Conservation (phyloP, 169 alveolate genomes). For the Fabrea salina region DNA sequence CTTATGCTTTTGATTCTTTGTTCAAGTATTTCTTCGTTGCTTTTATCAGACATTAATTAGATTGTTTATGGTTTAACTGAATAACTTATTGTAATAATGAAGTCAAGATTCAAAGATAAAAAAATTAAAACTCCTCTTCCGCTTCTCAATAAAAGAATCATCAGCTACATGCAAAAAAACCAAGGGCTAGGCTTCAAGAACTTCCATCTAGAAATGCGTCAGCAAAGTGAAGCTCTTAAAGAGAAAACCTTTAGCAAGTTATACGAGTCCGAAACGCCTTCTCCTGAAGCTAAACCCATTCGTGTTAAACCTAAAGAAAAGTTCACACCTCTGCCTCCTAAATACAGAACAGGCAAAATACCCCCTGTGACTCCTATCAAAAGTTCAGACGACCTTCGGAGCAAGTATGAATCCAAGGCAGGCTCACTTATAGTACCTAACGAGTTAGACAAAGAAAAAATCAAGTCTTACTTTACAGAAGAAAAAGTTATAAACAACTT, state of each 20-base stretch:
- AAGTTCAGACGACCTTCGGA: background rate
- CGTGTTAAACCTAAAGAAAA: background rate
- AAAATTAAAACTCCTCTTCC: slow-evolving; percentile 12
- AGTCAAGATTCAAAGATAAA: too few species aligned
- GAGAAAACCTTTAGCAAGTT: background rate
- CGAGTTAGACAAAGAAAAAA: background rate
- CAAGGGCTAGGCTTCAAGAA: background rate
- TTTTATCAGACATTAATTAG: too few species aligned
- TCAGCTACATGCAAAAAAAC: background rate
- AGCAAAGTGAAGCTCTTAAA: background rate
- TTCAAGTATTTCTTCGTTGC: too few species aligned
- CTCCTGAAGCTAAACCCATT: background rate
- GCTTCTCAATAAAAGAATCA: background rate
- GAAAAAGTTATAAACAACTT: background rate
- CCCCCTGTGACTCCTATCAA: background rate
- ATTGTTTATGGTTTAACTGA: too few species aligned
- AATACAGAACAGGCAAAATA: background rate
- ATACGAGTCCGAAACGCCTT: background rate
- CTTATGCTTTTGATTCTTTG: too few species aligned
- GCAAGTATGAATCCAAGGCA: background rate
- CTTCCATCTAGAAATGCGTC: background rate
- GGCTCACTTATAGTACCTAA: slow-evolving; percentile 2
- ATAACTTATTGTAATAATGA: too few species aligned
- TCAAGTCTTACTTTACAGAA: background rate
- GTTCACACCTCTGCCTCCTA: background rate